Base-by-base conservation (phyloP, 371 early-diverging fungal genomes). In the Mortierella sp. region DNA sequence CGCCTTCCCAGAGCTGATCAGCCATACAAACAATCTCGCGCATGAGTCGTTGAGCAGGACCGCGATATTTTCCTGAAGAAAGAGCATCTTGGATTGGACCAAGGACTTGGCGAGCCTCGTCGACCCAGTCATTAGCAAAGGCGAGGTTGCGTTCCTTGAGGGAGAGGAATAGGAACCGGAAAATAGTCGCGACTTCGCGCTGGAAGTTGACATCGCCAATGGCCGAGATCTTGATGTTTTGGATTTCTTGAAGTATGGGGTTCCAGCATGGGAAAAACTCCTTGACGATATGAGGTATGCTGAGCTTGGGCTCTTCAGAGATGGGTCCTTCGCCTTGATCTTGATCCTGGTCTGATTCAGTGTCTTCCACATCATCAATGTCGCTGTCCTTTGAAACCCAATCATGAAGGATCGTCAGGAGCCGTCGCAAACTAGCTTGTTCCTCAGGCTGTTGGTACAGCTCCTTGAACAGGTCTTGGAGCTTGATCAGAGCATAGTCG, bases 1-100 rank as follows among this genome's bases (percentile, higher is more conserved):
- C 84, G n/a, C 84, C 78, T 24, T 80, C 80, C 84, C 84, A 84
- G 26, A 84, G 75, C 52, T 84, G 84, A 65, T 84, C 63, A 0
- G 76, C 34, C 70, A 68, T 72, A 45, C 75, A 72, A 1, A 84
- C 84, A 4, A 80, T 9, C 38, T 57, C 78, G 24, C 78, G 72
- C 26, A 84, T 50, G 19, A 84, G 54, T n/a, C 84, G 65, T 14
- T 80, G 74, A 28, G 80, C 50, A 3, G 84, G 84, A 5, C 84
- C 84, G 21, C 54, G 72, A 52, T 73, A 80, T 13, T 50, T 42
- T 6, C 11, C 31, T 9, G 11, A 45, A 1, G 71, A 1, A 6
- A 80, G 76, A 9, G 76, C 72, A 28, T 44, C 21, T 26, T 71
- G 78, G 26, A 84, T 72, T 34, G 70, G 72, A 45, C 73, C 54